Evolutionary conservation across 257 asterid species (phyloP).

Genomic region (Solanum appendiculatum): DNA sequence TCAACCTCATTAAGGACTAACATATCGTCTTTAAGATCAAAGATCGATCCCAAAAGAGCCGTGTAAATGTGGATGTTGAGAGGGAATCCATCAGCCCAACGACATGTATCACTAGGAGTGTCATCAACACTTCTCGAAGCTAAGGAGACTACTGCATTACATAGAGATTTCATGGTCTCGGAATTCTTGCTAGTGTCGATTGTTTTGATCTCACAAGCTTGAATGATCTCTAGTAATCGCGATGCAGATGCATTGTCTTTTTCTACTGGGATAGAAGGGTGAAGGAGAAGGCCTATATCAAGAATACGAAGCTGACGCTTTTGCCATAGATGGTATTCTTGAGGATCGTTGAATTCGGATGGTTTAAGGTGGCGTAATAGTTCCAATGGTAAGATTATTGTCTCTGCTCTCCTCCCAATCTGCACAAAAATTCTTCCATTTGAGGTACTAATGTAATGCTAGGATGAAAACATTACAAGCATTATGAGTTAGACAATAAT

Average conservation of each 20-base stretch:
- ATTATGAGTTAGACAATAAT: neutral
- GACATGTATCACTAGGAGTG: constrained; percentile 37
- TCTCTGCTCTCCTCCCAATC: constrained; percentile 78
- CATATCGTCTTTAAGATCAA: constrained; percentile 50
- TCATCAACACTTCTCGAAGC: constrained; percentile 48
- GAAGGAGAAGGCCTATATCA: constrained; percentile 51
- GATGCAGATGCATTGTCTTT: constrained; percentile 29
- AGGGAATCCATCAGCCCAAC: constrained; percentile 71
- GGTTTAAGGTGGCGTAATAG: constrained; percentile 63
- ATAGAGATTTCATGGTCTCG: constrained; percentile 33
- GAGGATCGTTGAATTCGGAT: constrained; percentile 48
- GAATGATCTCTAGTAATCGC: constrained; percentile 29
- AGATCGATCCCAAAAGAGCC: constrained; percentile 29
- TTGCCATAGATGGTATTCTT: constrained; percentile 73
- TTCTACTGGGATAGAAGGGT: constrained; percentile 51
- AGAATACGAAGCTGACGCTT: constrained; percentile 48
- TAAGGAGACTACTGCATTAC: constrained; percentile 36
- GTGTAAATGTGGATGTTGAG: constrained; percentile 49
- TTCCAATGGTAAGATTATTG: constrained; percentile 70
- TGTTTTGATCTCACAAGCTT: constrained; percentile 24
- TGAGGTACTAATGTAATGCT: neutral
- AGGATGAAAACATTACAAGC: neutral
- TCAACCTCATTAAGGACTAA: constrained; percentile 53
- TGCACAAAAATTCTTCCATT: neutral
- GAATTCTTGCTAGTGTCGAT: constrained; percentile 59